Conservation (phyloP, 2,329 filamentous ascomycete species). For the Claviceps quebecensis region DNA sequence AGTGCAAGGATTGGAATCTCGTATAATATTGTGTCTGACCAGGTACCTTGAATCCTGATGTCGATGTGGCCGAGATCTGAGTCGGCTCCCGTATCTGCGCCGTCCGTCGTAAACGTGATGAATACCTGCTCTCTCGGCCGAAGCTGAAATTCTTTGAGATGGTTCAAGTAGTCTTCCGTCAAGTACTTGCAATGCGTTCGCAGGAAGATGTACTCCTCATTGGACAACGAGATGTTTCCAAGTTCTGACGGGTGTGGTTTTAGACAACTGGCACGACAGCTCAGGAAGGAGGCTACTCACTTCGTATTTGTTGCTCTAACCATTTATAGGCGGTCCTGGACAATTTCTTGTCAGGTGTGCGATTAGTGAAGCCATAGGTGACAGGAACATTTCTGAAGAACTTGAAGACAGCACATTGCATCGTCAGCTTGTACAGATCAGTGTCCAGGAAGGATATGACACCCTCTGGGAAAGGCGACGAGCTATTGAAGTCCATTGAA, state of each 20-base stretch:
- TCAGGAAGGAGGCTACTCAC: slow-evolving; percentile 29
- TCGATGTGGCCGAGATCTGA: slow-evolving; percentile 60
- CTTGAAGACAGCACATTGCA: slow-evolving; percentile 94
- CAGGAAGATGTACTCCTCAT: slow-evolving; percentile 70
- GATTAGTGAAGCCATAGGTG: slow-evolving; percentile 88
- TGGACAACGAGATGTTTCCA: slow-evolving; percentile 62
- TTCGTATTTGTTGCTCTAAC: slow-evolving; percentile 71
- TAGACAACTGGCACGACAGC: background rate
- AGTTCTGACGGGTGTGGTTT: slow-evolving; percentile 43
- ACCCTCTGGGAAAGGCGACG: slow-evolving; percentile 56
- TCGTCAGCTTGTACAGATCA: slow-evolving; percentile 88
- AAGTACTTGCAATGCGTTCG: slow-evolving; percentile 70
- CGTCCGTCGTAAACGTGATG: slow-evolving; percentile 47
- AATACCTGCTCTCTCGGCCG: slow-evolving; percentile 68
- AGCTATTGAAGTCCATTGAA: slow-evolving; percentile 51
- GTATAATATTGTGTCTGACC: slow-evolving; percentile 94
- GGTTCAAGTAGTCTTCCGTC: slow-evolving; percentile 61
- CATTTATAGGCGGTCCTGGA: slow-evolving; percentile 71
- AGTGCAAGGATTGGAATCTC: slow-evolving; percentile 89
- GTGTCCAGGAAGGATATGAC: slow-evolving; percentile 75
- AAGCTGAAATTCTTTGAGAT: slow-evolving; percentile 68
- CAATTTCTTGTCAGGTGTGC: slow-evolving; percentile 85
- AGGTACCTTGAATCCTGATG: slow-evolving; percentile 66
- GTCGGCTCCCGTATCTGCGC: slow-evolving; percentile 44
- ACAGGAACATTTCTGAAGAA: slow-evolving; percentile 76